phyloP scores from a whole-genome alignment of 805 yeast genomes.

The Zygosaccharomyces gambellarensis region DNA sequence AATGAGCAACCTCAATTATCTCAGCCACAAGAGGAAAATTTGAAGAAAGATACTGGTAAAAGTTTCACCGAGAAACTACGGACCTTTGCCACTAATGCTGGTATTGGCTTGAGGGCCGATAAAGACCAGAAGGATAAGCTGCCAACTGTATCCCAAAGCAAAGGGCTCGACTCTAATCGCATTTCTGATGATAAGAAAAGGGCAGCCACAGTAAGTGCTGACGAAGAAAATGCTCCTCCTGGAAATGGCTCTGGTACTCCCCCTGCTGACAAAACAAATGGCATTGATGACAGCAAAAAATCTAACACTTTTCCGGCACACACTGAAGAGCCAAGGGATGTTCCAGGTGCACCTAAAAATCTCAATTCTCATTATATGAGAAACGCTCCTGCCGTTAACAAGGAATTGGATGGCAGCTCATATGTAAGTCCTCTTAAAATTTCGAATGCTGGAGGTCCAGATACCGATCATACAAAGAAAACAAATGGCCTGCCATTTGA shows the following conservation, averaged over 20 bases:
- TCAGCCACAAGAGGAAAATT: not conserved
- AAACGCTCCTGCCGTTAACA: not conserved
- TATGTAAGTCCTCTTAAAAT: not conserved
- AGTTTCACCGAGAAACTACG: constrained; percentile 20
- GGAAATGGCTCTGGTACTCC: not conserved
- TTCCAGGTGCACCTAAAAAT: too few species aligned
- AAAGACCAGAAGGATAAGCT: constrained; percentile 1
- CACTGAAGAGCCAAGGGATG: too few species aligned
- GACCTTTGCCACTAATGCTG: constrained; percentile 16
- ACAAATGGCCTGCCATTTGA: not conserved
- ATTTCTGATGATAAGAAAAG: not conserved
- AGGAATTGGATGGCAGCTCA: not conserved
- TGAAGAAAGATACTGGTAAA: not conserved
- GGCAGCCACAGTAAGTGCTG: not conserved
- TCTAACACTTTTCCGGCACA: not conserved
- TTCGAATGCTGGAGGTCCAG: not conserved
- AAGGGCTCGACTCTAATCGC: constrained; percentile 1
- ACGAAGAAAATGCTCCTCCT: not conserved
- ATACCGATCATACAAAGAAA: not conserved
- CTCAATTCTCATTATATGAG: too few species aligned
- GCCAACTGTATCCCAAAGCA: not conserved
- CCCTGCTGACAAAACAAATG: not conserved
- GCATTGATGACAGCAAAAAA: not conserved
- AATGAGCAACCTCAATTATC: not conserved
- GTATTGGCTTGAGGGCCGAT: constrained; percentile 19